Evolutionary conservation across 352 stramenopile species (phyloP).

Genomic region (Stephanocyclus meneghinianus): DNA sequence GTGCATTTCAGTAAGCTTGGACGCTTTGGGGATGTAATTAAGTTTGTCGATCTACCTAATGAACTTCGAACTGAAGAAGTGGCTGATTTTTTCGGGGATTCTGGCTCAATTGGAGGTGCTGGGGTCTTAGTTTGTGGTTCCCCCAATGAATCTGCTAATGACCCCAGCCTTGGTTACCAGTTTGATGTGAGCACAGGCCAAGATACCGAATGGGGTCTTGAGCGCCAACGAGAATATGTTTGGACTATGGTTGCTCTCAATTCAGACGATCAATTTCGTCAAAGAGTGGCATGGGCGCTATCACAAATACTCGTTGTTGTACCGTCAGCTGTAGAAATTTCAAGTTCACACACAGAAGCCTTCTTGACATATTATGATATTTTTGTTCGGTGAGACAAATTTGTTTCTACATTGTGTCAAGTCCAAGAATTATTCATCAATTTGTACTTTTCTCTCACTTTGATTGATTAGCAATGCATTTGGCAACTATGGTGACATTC

Average conservation of each 20-base stretch:
- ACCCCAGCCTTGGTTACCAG: slow-evolving; percentile 32
- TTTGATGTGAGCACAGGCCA: slow-evolving; percentile 38
- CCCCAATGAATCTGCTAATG: slow-evolving; percentile 56
- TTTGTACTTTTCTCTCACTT: no score
- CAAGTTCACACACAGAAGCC: slow-evolving; percentile 52
- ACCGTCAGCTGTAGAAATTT: slow-evolving; percentile 16
- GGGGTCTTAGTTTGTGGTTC: slow-evolving; percentile 59
- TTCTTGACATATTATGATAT: slow-evolving; percentile 81
- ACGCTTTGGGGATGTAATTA: slow-evolving; percentile 52
- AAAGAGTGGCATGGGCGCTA: slow-evolving; percentile 80
- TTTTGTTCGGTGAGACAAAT: slow-evolving; percentile 43
- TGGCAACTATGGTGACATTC: slow-evolving; percentile 76
- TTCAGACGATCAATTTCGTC: slow-evolving; percentile 72
- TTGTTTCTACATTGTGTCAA: no score
- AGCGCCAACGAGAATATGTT: slow-evolving; percentile 21
- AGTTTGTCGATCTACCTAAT: slow-evolving; percentile 63
- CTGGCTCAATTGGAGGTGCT: slow-evolving; percentile 14
- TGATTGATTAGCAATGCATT: slow-evolving; percentile 60
- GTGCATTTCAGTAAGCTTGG: slow-evolving; percentile 45
- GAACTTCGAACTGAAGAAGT: slow-evolving; percentile 55
- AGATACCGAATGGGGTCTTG: slow-evolving; percentile 36
- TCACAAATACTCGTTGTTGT: slow-evolving; percentile 61
- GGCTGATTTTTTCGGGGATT: slow-evolving; percentile 50
- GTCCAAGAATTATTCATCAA: no score
- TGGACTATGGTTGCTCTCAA: slow-evolving; percentile 1